These are phyloP conservation scores for Eustoma russellianum DNA, from an alignment of 257 asterid species.

Conservation along the genomic window DNA sequence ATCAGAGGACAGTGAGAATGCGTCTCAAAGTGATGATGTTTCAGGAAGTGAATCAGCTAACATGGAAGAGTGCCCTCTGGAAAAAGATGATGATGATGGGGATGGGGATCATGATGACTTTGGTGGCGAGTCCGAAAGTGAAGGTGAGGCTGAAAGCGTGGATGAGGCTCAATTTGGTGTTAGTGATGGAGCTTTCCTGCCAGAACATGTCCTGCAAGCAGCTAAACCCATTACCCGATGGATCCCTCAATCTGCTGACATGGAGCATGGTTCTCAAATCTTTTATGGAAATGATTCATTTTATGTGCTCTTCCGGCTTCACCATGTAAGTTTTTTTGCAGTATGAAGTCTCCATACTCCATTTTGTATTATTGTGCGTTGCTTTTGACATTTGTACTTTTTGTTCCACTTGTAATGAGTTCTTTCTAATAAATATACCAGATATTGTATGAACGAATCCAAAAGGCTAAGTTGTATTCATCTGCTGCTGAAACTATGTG, in stretches of 20 bases:
- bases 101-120: conserved; percentile 48
- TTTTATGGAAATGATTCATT: conserved; percentile 83
- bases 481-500: conserved; percentile 66
- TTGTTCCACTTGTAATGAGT: conserved; percentile 10
- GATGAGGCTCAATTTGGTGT: conserved; percentile 49
- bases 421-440: conserved; percentile 22
- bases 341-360: conserved; percentile 1
- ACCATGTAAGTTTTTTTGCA: conserved; percentile 43
- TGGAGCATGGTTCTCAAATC: conserved; percentile 32
- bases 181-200: conserved; percentile 23
- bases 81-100: conserved; percentile 43
- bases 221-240: conserved; percentile 56
- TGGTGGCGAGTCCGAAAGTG: conserved; percentile 63
- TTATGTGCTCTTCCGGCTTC: conserved; percentile 83
- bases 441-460: conserved; percentile 83
- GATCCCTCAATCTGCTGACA: conserved; percentile 30
- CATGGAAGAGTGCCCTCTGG: conserved; percentile 56
- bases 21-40: conserved; percentile 55
- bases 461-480: conserved; percentile 63
- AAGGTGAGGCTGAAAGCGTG: conserved; percentile 58
- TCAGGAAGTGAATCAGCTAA: conserved; percentile 74
- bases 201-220: conserved; percentile 41
- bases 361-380: not conserved
- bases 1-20: conserved; percentile 64
- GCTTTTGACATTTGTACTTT: conserved; percentile 3